Evolutionary conservation across 176 grass and related monocot species (phyloP).

Genomic region (Oryza meridionalis): DNA sequence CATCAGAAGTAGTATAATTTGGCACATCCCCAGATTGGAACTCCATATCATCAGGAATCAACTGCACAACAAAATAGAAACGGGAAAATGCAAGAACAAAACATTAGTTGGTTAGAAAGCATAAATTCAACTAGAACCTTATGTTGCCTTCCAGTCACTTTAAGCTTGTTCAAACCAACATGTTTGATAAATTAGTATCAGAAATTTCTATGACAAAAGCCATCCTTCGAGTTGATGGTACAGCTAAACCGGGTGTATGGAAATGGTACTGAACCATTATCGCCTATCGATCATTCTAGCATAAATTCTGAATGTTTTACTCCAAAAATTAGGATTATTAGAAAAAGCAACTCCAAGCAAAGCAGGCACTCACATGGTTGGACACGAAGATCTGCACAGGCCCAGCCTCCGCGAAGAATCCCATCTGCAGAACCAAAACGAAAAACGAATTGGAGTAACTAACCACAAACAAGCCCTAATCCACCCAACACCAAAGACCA

Average conservation of each 20-base stretch:
- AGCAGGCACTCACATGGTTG: slow-evolving; percentile 80
- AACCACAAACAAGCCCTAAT: not conserved
- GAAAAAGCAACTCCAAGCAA: slow-evolving; percentile 19
- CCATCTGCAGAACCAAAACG: slow-evolving; percentile 69
- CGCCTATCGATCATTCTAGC: not conserved
- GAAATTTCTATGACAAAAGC: not conserved
- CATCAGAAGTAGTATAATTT: slow-evolving; percentile 93
- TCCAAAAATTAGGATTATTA: not conserved
- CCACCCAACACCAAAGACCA: not conserved
- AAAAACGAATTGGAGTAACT: not conserved
- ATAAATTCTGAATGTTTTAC: slow-evolving; percentile 22
- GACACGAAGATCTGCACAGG: slow-evolving; percentile 98
- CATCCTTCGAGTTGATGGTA: not conserved
- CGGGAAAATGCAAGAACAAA: not conserved
- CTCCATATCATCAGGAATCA: slow-evolving; percentile 98
- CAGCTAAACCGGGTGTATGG: not conserved
- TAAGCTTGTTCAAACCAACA: not conserved
- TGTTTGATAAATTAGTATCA: not conserved
- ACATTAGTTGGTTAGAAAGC: not conserved
- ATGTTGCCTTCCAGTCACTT: not conserved
- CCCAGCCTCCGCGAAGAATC: slow-evolving; percentile 94
- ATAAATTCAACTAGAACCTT: not conserved
- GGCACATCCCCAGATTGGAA: slow-evolving; percentile 86
- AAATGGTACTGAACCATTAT: not conserved
- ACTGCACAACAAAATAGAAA: slow-evolving; percentile 44